phyloP scores from a whole-genome alignment of 2,329 filamentous ascomycete genomes.

The Colletotrichum sidae region DNA sequence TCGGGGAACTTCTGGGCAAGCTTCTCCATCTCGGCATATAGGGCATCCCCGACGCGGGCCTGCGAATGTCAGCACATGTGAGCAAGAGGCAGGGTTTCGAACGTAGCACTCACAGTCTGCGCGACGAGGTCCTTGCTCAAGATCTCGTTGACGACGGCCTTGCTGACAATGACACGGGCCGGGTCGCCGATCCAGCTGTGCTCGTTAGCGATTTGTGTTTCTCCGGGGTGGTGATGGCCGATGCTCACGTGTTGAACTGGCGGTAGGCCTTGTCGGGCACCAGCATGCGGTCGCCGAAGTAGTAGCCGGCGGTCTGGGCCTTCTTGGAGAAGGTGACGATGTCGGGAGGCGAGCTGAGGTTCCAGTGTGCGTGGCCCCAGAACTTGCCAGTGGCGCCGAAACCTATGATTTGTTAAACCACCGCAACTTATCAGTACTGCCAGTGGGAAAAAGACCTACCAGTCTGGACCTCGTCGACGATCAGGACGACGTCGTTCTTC shows the following conservation, averaged over 20 bases:
- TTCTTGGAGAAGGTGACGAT: conserved; percentile 94
- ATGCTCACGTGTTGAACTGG: conserved; percentile 78
- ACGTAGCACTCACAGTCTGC: conserved; percentile 54
- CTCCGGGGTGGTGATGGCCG: background rate
- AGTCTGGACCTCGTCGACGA: conserved; percentile 88
- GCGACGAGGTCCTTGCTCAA: conserved; percentile 75
- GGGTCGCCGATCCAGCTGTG: conserved; percentile 82
- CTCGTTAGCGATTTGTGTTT: background rate
- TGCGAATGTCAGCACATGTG: conserved; percentile 2
- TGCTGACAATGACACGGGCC: conserved; percentile 80
- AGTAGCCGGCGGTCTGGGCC: conserved; percentile 86
- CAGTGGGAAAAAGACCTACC: conserved; percentile 4
- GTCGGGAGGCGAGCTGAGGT: conserved; percentile 76
- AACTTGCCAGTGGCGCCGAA: conserved; percentile 88
- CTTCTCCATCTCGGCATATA: conserved; percentile 73
- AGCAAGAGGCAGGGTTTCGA: too few relatives aligned
- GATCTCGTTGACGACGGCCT: conserved; percentile 82
- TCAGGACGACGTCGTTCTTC: conserved; percentile 77
- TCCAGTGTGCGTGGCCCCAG: conserved; percentile 91
- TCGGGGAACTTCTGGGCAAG: conserved; percentile 75
- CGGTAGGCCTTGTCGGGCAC: conserved; percentile 85
- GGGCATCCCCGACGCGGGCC: conserved; percentile 73
- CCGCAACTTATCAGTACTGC: background rate
- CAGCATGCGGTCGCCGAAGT: conserved; percentile 79
- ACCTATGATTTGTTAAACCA: conserved; percentile 51